phyloP scores from a whole-genome alignment of 805 yeast species.

The Torulaspora maleeae region DNA sequence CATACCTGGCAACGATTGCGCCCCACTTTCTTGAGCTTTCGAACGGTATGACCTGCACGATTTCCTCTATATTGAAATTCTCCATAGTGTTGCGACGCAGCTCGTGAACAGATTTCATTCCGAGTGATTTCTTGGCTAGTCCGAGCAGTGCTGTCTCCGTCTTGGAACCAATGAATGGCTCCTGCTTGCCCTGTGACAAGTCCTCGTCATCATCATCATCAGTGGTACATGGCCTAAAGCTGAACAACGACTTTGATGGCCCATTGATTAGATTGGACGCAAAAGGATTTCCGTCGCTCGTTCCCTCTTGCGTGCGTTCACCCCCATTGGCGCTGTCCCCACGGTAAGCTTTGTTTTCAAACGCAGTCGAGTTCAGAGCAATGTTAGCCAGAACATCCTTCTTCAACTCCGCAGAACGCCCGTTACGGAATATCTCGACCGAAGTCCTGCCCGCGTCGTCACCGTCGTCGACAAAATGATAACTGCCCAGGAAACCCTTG shows the following conservation, averaged over 20 bases:
- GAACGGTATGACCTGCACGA: constrained; percentile 78
- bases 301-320: constrained; percentile 8
- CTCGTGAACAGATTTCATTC: constrained; percentile 36
- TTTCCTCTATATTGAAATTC: constrained; percentile 34
- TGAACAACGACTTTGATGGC: constrained; percentile 16
- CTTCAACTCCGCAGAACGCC: constrained; percentile 16
- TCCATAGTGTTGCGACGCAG: constrained; percentile 38
- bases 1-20: constrained; percentile 59
- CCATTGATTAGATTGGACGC: constrained; percentile 2
- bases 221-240: not conserved
- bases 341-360: constrained; percentile 53
- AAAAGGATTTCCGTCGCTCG: constrained; percentile 29
- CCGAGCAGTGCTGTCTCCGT: constrained; percentile 86
- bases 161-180: constrained; percentile 82
- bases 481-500: constrained; percentile 59
- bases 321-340: constrained; percentile 14
- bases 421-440: constrained; percentile 4
- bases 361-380: constrained; percentile 81
- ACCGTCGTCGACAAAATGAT: constrained; percentile 49
- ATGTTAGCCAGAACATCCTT: constrained; percentile 50
- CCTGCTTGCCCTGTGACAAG: constrained; percentile 31
- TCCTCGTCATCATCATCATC: constrained; percentile 12
- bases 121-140: constrained; percentile 56
- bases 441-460: constrained; percentile 10
- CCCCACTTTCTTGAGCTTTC: constrained; percentile 94